phyloP scores from a whole-genome alignment of 345 rosid genomes.

The Psidium guajava region DNA sequence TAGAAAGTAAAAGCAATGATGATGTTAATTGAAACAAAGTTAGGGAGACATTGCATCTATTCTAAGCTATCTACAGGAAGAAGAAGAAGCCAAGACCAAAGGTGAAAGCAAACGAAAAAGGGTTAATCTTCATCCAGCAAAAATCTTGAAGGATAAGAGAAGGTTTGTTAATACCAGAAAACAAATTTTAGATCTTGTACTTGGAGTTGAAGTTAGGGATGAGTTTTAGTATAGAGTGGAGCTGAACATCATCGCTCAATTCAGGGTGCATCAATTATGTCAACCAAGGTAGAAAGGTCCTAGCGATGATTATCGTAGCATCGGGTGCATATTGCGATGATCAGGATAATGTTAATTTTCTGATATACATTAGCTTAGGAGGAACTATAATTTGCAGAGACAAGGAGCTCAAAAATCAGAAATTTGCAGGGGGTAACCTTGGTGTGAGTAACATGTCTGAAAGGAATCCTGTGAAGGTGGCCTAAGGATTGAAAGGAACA shows the following conservation, averaged over 20 bases:
- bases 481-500: slow-evolving; percentile 42
- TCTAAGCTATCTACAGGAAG: slow-evolving; percentile 54
- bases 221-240: slow-evolving; percentile 71
- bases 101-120: slow-evolving; percentile 16
- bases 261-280: slow-evolving; percentile 58
- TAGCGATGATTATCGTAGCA: slow-evolving; percentile 66
- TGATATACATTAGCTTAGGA: slow-evolving; percentile 66
- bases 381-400: slow-evolving; percentile 49
- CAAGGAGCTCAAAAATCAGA: slow-evolving; percentile 63
- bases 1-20: slow-evolving; percentile 4
- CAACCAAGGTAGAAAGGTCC: slow-evolving; percentile 14
- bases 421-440: slow-evolving; percentile 58
- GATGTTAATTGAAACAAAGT: slow-evolving; percentile 50
- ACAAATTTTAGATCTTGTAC: slow-evolving; percentile 54
- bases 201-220: slow-evolving; percentile 74
- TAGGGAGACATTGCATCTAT: slow-evolving; percentile 65
- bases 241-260: slow-evolving; percentile 47
- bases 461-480: slow-evolving; percentile 55
- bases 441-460: slow-evolving; percentile 33
- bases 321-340: slow-evolving; percentile 63
- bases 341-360: slow-evolving; percentile 39
- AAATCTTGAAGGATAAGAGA: slow-evolving; percentile 41
- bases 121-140: slow-evolving; percentile 47
- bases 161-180: slow-evolving; percentile 25
- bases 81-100: slow-evolving; percentile 47